Percentiles rank a stretch among this genome's conserved stretches.
phyloP scores from a whole-genome alignment of 2,329 filamentous ascomycete genomes.

The Fusarium sterilihyphosum region DNA sequence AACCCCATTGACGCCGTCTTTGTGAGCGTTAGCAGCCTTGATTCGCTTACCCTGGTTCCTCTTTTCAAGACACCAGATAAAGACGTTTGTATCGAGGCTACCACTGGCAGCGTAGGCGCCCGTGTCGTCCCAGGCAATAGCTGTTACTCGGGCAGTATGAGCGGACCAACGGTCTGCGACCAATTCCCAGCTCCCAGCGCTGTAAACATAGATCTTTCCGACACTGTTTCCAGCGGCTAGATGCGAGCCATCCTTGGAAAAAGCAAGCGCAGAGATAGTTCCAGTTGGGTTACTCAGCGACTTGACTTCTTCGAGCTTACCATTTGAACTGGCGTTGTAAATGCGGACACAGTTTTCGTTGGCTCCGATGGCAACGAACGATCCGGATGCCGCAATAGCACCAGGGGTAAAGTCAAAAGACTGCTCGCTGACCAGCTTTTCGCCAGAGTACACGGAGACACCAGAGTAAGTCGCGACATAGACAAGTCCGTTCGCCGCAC shows the following conservation, averaged over 20 bases:
- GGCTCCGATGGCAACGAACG: constrained; percentile 77
- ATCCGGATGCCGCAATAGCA: constrained; percentile 75
- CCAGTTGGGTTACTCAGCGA: constrained; percentile 76
- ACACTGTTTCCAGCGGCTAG: constrained; percentile 85
- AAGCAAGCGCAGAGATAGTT: constrained; percentile 81
- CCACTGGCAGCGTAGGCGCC: constrained; percentile 85
- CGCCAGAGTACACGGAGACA: constrained; percentile 66
- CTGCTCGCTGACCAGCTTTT: constrained; percentile 67
- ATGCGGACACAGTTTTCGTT: constrained; percentile 80
- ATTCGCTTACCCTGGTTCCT: constrained; percentile 83
- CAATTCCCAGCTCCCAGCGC: constrained; percentile 69
- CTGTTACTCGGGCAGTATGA: constrained; percentile 67
- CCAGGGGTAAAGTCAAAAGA: constrained; percentile 73
- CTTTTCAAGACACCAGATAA: constrained; percentile 87
- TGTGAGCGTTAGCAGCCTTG: constrained; percentile 89
- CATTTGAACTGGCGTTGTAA: constrained; percentile 67
- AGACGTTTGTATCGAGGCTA: constrained; percentile 89
- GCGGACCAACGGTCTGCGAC: constrained; percentile 79
- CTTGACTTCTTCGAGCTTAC: constrained; percentile 63
- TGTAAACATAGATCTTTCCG: constrained; percentile 88
- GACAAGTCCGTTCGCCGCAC: constrained; percentile 61
- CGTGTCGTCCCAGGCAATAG: constrained; percentile 78
- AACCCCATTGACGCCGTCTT: constrained; percentile 92
- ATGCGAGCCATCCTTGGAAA: constrained; percentile 79
- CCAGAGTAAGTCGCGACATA: constrained; percentile 67